Evolutionary conservation across 2,329 filamentous ascomycete species (phyloP).

Genomic region (Fusarium hostae): DNA sequence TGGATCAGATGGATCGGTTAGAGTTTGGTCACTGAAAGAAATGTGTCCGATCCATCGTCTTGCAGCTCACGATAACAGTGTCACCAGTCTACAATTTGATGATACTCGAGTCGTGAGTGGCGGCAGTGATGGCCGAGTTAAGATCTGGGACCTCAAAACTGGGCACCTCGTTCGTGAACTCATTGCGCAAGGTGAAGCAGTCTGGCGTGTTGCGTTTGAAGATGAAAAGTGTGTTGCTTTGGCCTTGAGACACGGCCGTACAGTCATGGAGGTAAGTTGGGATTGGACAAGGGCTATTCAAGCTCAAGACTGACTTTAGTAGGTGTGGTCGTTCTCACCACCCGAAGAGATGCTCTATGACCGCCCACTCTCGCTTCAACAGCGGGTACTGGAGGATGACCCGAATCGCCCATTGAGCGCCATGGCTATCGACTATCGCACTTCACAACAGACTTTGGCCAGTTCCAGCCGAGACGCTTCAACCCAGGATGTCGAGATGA

Average conservation of each 20-base stretch:
- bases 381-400: constrained; percentile 58
- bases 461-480: constrained; percentile 50
- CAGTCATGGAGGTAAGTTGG: constrained; percentile 93
- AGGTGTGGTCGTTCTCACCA: constrained; percentile 97
- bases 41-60: constrained; percentile 94
- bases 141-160: constrained; percentile 96
- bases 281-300: background rate
- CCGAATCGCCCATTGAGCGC: constrained; percentile 64
- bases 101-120: constrained; percentile 95
- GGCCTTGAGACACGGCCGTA: constrained; percentile 84
- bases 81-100: constrained; percentile 97
- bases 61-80: constrained; percentile 97
- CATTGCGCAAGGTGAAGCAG: constrained; percentile 89
- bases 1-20: constrained; percentile 93
- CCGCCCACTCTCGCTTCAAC: constrained; percentile 61
- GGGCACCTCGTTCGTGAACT: constrained; percentile 91
- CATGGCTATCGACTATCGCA: constrained; percentile 58
- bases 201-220: constrained; percentile 98
- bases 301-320: constrained; percentile 44
- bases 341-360: constrained; percentile 75
- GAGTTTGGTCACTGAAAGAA: constrained; percentile 93
- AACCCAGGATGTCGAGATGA: constrained; percentile 65
- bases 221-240: constrained; percentile 98
- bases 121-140: constrained; percentile 96
- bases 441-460: constrained; percentile 44